phyloP scores from a whole-genome alignment of 2,329 filamentous ascomycete genomes.

The Zymoseptoria tritici region DNA sequence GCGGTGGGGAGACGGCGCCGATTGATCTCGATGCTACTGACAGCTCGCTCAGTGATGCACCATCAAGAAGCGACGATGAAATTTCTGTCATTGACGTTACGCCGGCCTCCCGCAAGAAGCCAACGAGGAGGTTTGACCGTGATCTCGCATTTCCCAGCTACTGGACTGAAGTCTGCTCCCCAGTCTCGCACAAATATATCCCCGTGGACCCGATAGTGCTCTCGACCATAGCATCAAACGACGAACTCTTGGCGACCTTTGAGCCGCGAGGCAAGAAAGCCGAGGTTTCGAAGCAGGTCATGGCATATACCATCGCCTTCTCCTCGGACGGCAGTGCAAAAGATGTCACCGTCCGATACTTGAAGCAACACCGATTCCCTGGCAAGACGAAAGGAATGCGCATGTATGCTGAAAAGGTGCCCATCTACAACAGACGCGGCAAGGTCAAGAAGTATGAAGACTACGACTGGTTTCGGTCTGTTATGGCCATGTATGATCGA shows the following conservation, averaged over 20 bases:
- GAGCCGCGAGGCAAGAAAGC: slow-evolving; percentile 78
- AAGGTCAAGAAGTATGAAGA: slow-evolving; percentile 70
- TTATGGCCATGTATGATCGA: slow-evolving; percentile 65
- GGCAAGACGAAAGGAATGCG: slow-evolving; percentile 84
- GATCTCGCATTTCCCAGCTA: slow-evolving; percentile 82
- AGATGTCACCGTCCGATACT: slow-evolving; percentile 86
- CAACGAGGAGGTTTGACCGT: slow-evolving; percentile 54
- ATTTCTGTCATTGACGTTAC: slow-evolving; percentile 54
- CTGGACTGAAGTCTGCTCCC: slow-evolving; percentile 85
- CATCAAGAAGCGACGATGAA: slow-evolving; percentile 48
- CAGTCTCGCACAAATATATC: slow-evolving; percentile 69
- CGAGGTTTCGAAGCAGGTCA: slow-evolving; percentile 79
- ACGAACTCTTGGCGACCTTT: slow-evolving; percentile 65
- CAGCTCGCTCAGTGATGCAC: slow-evolving; percentile 35
- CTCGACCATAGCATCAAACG: slow-evolving; percentile 62
- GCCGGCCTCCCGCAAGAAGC: slow-evolving; percentile 35
- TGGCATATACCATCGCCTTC: slow-evolving; percentile 80
- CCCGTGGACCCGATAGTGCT: slow-evolving; percentile 68
- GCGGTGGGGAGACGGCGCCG: slow-evolving; percentile 30
- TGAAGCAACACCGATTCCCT: slow-evolving; percentile 73
- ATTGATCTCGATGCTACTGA: slow-evolving; percentile 46
- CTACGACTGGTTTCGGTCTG: slow-evolving; percentile 80
- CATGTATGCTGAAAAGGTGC: slow-evolving; percentile 70
- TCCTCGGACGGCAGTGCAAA: slow-evolving; percentile 82
- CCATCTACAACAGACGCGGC: slow-evolving; percentile 68